A percentile compares a stretch with the other conserved stretches of the same genome.
Conservation (phyloP, 805 yeast genomes). For the Yarrowia phangngaensis region DNA sequence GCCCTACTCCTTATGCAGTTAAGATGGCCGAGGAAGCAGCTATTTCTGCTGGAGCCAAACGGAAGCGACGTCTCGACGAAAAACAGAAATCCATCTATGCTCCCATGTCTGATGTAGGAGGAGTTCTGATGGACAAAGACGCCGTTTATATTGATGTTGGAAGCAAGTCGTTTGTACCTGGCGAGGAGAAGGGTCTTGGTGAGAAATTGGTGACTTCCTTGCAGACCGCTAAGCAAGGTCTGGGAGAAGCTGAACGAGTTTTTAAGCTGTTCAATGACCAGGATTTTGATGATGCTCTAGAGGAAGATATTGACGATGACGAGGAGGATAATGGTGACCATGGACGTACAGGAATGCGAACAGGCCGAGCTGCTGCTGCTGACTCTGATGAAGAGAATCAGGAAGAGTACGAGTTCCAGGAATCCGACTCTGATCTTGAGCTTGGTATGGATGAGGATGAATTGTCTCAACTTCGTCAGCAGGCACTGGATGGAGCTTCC, state of each 20-base stretch:
- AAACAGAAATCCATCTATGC: constrained; percentile 93
- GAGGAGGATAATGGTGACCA: constrained; percentile 42
- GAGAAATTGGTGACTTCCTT: constrained; percentile 78
- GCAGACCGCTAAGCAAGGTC: constrained; percentile 62
- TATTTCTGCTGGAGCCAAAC: constrained; percentile 47
- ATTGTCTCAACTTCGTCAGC: constrained; percentile 26
- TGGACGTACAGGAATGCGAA: constrained; percentile 66
- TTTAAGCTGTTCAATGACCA: constrained; percentile 64
- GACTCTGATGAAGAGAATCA: constrained; percentile 38
- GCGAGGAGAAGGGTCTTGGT: constrained; percentile 75
- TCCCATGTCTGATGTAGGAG: constrained; percentile 99
- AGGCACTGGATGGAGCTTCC: constrained; percentile 32
- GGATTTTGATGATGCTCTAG: constrained; percentile 46
- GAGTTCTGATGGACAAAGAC: constrained; percentile 93
- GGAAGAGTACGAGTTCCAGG: constrained; percentile 39
- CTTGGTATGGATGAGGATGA: constrained; percentile 44
- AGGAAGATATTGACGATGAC: constrained; percentile 42
- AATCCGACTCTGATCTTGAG: constrained; percentile 43
- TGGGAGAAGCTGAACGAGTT: constrained; percentile 59
- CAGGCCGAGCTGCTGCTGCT: constrained; percentile 45
- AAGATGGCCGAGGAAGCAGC: constrained; percentile 72
- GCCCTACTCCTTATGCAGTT: constrained; percentile 93
- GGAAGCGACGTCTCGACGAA: constrained; percentile 90
- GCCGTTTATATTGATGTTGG: constrained; percentile 93
- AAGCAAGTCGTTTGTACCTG: constrained; percentile 50